Evolutionary conservation across 345 rosid genomes (phyloP).

Genomic region (Toxicodendron radicans): DNA sequence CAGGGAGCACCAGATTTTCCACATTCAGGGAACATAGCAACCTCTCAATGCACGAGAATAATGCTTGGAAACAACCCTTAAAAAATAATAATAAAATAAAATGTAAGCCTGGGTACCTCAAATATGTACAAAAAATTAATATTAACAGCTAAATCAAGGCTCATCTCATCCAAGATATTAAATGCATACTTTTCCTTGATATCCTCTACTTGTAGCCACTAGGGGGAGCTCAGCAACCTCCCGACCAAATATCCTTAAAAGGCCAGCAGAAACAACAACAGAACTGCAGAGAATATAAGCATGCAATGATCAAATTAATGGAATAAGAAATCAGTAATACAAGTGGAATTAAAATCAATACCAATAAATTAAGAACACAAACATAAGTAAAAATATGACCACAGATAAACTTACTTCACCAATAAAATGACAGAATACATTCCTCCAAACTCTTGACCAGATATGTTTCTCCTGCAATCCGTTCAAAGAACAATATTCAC

Average conservation of each 20-base stretch:
- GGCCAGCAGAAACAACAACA: conserved; percentile 90
- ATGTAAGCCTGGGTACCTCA: not conserved
- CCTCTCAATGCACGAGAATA: conserved; percentile 81
- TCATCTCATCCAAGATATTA: not conserved
- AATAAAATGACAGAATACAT: conserved; percentile 78
- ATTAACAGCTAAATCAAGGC: not conserved
- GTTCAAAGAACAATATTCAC: conserved; percentile 15
- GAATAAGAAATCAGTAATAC: not conserved
- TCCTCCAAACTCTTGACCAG: conserved; percentile 98
- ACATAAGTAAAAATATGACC: not conserved
- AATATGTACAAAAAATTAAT: not conserved
- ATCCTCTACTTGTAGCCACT: conserved; percentile 85
- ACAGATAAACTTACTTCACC: conserved; percentile 54
- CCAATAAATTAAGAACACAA: not conserved
- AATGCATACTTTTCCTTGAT: conserved; percentile 82
- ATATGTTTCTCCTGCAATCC: conserved; percentile 80
- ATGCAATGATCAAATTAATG: not conserved
- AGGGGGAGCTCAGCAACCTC: conserved; percentile 98
- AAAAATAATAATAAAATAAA: conserved; percentile 12
- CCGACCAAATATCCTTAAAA: conserved; percentile 85
- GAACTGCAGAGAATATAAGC: conserved; percentile 42
- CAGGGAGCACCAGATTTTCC: conserved; percentile 88
- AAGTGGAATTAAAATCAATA: not conserved
- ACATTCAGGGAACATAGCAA: conserved; percentile 71
- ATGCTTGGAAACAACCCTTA: conserved; percentile 90